Base-by-base conservation (phyloP, 2,329 filamentous ascomycete genomes). In the Fusarium torreyae region DNA sequence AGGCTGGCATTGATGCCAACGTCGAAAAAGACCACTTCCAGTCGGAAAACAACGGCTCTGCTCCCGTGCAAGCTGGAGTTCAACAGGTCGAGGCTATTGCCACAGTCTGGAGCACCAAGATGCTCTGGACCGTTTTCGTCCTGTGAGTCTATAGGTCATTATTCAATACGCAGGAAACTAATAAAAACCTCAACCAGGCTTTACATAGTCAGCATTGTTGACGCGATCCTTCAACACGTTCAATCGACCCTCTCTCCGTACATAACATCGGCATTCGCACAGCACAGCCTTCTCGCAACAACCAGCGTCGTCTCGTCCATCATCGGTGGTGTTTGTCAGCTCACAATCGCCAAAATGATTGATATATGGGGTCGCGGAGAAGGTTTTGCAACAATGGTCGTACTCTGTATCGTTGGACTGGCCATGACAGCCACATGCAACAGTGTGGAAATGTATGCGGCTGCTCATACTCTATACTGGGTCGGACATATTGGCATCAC, bases 371-470 rank as follows among this genome's bases (percentile, higher is more conserved):
- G 39, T 14, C 39, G 39, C 4, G n/a, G n/a, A 6, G 5, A 42
- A 13, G 18, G 39, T 14, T 20, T 42, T 1, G 10, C 9, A 2
- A 7, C 14, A 13, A 42, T 42, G 39, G 18, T 22, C 39, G 1
- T 42, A 8, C 11, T 42, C 14, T 20, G n/a, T 11, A 20, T 42
- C 8, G 10, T 42, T 24, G 39, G 39, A 14, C n/a, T 14, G 9
- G 20, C 20, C 5, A 36, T 43, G 28, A 60, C 38, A 31, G 46
- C 55, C 13, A 33, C 17, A 8, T 58, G 46, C 26, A 39, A 58
- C 10, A 58, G 28, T 7, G 55, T 58, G 8, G 39, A 52, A 26
- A 58, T 38, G 5, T 58, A 58, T 20, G 38, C 24, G 8, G 55
- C 55, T 4, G 46, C 55, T 13, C 46, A 58, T 9, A 46, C 52